Conservation (phyloP, 2,329 filamentous ascomycete genomes). For the Nigrospora oryzae region DNA sequence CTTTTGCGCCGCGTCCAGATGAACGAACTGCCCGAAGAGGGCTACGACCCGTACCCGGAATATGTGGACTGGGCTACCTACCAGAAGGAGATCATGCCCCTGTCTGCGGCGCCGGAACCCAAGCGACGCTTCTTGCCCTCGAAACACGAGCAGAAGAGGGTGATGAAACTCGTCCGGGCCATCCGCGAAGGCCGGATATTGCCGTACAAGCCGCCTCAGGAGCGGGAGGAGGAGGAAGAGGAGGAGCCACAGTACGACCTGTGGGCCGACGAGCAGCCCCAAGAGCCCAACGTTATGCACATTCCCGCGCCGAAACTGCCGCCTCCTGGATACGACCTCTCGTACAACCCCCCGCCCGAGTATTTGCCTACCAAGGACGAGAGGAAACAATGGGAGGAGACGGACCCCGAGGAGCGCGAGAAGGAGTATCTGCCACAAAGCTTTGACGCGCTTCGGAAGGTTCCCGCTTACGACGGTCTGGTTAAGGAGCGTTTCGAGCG, state of each 20-base stretch:
- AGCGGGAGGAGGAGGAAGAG: slow-evolving; percentile 60
- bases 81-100: slow-evolving; percentile 84
- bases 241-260: slow-evolving; percentile 75
- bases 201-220: slow-evolving; percentile 73
- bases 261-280: slow-evolving; percentile 85
- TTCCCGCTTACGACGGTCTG: slow-evolving; percentile 82
- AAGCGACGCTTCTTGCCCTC: slow-evolving; percentile 94
- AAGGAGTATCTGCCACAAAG: slow-evolving; percentile 80
- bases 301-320: slow-evolving; percentile 89
- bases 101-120: slow-evolving; percentile 90
- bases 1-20: slow-evolving; percentile 81
- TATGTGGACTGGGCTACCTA: slow-evolving; percentile 92
- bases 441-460: slow-evolving; percentile 77
- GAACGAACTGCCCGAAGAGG: slow-evolving; percentile 79
- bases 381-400: slow-evolving; percentile 73
- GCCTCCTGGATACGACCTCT: slow-evolving; percentile 89
- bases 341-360: slow-evolving; percentile 91
- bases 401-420: slow-evolving; percentile 84
- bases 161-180: slow-evolving; percentile 95
- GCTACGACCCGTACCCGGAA: slow-evolving; percentile 88
- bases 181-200: slow-evolving; percentile 91
- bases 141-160: slow-evolving; percentile 90
- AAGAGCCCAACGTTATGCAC: slow-evolving; percentile 84
- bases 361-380: slow-evolving; percentile 85
- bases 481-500: slow-evolving; percentile 96